Evolutionary conservation across 345 rosid species (phyloP), one percentile per base, ranked within the genome.

Genomic region (Heritiera fomes): DNA sequence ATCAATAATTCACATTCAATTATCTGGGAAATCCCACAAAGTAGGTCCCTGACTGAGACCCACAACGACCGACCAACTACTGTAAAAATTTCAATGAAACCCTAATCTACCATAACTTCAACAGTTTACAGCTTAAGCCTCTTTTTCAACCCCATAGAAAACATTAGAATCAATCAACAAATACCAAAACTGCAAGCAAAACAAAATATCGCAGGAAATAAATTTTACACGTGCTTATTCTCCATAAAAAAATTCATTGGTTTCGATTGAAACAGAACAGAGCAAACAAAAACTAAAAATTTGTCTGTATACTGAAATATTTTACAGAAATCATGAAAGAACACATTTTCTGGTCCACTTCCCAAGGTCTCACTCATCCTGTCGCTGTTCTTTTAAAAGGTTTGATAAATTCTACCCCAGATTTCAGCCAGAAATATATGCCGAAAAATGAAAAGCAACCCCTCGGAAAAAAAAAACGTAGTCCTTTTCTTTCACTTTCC

Each of bases 1-100:
- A 62, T 49, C 85, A 81, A 87, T 75, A 83, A 83, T 85, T 82
- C 80, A 71, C 77, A 72, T 78, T 75, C 49, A 84, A 38, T 6
- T 66, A 79, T 17, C 69, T 46, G 82, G 70, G 55, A 74, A 73
- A 76, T 32, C 64, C 65, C 23, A 66, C 14, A 70, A 74, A 61
- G 76, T 78, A 79, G 83, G 81, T 66, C 84, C 81, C 66, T 66
- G 76, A 80, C 53, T 50, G 61, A 71, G 86, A 79, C 85, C 79
- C 81, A 84, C 73, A 74, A 43, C 50, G 66, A 80, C 78, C 72
- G 15, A 71, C 70, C 71, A 59, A 80, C 61, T 55, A 59, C 68
- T 61, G 46, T 62, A 61, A 34, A 67, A 53, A 43, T 15, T 41
- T 60, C 68, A 77, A 66, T 2, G 11, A 60, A 77, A 69, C 23